Base-by-base conservation (phyloP, 352 stramenopile species). In the Globisporangium perplexum region DNA sequence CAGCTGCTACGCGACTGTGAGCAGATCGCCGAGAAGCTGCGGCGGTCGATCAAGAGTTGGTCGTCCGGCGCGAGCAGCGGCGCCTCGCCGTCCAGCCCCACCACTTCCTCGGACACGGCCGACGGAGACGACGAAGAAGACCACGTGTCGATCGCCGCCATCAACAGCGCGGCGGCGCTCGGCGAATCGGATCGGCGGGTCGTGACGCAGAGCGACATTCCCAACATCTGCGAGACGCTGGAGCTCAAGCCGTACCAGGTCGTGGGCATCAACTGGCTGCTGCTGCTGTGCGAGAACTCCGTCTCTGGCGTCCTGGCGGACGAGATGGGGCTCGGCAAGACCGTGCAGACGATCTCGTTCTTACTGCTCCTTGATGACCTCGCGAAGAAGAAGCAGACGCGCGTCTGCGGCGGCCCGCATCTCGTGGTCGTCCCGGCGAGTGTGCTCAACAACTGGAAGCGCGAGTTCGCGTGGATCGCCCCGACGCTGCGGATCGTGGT, bases 291-390 rank as follows among this genome's bases (percentile, higher is more conserved):
- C 45, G 68, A 90, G 54, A 88, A 95, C 65, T 80, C 77, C 14
- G 70, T 93, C 23, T 92, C 80, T 7, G 77, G 81, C 10, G 83
- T 95, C 38, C 53, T 95, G 4, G 77, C 83, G 0, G 81, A 97
- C 56, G 88, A 97, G 52, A 97, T 97, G 92, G 90, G 92, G 22
- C 76, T 98, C 5, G 94, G 94, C 15, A 99, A 99, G 70, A 95
- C 85, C 3, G 83, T 93, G 3, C 85, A 95, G 55, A 88, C 81
- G n/a, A 87, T 93, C 57, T 33, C 81, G 2, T 95, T 93, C 50
- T 56, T 95, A 41, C 49, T 83, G 43, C 51, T 90, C 17, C 66
- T 95, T 0, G 70, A 87, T 26, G 62, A 70, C 1, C 39, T 86
- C 6, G 76, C 67, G 22, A 73, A 63, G 50, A 57, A 60, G 23